A percentile compares a stretch with the other conserved stretches of the same genome.
Conservation (phyloP, 306 rosid species). For the Carpinus fangiana region DNA sequence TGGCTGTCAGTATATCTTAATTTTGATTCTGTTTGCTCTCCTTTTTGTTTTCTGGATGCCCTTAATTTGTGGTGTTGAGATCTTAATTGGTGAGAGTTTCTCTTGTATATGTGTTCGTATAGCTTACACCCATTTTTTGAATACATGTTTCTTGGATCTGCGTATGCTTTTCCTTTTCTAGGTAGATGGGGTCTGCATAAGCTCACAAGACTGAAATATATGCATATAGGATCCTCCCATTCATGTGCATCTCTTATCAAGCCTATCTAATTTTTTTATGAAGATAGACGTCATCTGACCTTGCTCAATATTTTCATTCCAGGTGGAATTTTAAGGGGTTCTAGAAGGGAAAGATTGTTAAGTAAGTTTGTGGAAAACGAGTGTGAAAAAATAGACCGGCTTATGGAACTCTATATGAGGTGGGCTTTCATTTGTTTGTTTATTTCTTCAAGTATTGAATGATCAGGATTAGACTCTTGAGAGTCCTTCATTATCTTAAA, state of each 20-base stretch:
- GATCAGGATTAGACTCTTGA: conserved; percentile 1
- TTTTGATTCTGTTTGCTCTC: background rate
- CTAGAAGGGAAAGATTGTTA: conserved; percentile 89
- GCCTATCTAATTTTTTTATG: conserved; percentile 1
- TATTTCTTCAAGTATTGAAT: conserved; percentile 7
- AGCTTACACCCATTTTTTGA: background rate
- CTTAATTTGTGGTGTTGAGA: background rate
- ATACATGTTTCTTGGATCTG: background rate
- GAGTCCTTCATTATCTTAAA: conserved; percentile 4
- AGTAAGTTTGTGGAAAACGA: conserved; percentile 92
- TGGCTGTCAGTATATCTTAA: background rate
- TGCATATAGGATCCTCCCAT: conserved; percentile 7
- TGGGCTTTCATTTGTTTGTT: conserved; percentile 32
- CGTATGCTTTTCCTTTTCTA: background rate
- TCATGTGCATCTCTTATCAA: background rate
- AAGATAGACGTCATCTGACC: conserved; percentile 20
- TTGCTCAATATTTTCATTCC: conserved; percentile 32
- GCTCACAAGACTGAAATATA: conserved; percentile 17
- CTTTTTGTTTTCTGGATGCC: background rate
- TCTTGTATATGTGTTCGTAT: background rate
- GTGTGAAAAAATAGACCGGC: conserved; percentile 92
- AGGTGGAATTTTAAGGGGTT: conserved; percentile 96
- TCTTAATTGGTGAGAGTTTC: background rate
- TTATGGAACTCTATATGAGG: conserved; percentile 95
- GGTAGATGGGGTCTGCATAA: background rate